These are phyloP conservation scores for Fusarium illudens DNA, from an alignment of 2,329 filamentous ascomycete species.

Conservation along the genomic window DNA sequence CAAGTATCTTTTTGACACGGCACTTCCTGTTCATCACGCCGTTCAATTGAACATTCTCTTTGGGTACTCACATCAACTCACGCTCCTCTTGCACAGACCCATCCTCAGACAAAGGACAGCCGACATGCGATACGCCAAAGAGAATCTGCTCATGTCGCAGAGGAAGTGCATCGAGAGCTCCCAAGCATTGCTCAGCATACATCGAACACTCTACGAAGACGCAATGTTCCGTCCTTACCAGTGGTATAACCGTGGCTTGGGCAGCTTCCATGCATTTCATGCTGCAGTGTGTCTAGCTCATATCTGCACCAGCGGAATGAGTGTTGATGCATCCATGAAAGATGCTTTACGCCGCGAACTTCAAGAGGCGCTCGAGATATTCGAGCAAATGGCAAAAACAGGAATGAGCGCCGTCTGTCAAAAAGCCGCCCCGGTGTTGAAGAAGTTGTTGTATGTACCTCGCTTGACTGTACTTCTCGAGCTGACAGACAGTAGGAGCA, in stretches of 20 bases:
- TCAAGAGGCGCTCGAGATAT: not conserved
- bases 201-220: not conserved
- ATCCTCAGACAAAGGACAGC: constrained; percentile 3
- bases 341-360: not conserved
- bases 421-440: not conserved
- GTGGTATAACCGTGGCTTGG: constrained; percentile 24
- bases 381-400: not conserved
- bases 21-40: not conserved
- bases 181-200: not conserved
- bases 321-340: not conserved
- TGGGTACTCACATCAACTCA: constrained; percentile 24
- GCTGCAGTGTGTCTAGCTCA: constrained; percentile 11
- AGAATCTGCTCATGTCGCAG: not conserved
- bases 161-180: not conserved
- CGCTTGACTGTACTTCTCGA: fast-evolving
- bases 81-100: constrained; percentile 16
- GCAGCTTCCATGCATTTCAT: constrained; percentile 25
- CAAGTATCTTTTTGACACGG: not conserved
- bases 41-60: constrained; percentile 26
- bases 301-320: not conserved
- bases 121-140: not conserved
- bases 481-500: not conserved
- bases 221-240: constrained; percentile 11
- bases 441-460: not conserved
- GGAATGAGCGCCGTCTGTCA: not conserved